Base-by-base conservation (phyloP, 495 filamentous ascomycete species). In the Lasiosphaeria miniovina region DNA sequence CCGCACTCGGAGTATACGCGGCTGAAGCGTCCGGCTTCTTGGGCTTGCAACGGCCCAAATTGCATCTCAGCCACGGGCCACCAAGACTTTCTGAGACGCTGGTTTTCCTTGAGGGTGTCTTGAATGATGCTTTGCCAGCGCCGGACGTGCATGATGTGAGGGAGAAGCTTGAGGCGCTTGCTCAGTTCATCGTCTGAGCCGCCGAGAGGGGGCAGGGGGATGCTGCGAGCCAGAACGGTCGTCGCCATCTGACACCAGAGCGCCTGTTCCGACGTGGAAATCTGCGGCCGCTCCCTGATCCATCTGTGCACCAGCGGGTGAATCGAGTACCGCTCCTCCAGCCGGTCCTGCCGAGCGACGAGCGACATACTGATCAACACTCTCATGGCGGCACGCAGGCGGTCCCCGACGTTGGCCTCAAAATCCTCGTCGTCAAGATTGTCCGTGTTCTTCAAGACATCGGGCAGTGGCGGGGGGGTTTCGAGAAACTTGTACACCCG, bases 281-380 rank as follows among this genome's bases (percentile, higher is more conserved):
- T 60, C 35, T 60, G 17, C 6, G 58, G 58, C 8, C 52, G 40
- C 43, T 60, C 51, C 49, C 51, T 10, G 11, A 53, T 50, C 51
- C 58, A 60, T 41, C 43, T 54, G 41, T 51, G 58, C n/a, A 60
- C 38, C 36, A 60, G 50, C 12, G 38, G 50, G 52, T 55, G 58
- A 41, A 60, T 60, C 41, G 41, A 52, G 41, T 54, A 54, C 15
- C 49, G 36, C 8, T 46, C 51, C 1, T 48, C 53, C 33, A 17
- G 8, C 17, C 50, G 11, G n/a, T 60, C 41, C 24, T 60, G 50
- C 35, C 15, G 36, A 4, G 36, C 35, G 17, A 60, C 40, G 3
- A 60, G 31, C 4, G 58, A 60, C 58, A 35, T 60, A 10, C 31
- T 41, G 11, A 49, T 49, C n/a, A 60, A 32, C 0, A 54, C 51